Percentiles rank a stretch among this genome's conserved stretches.
These are phyloP conservation scores for Pisolithus marmoratus DNA, from an alignment of 768 basidiomycete species.

Conservation along the genomic window DNA sequence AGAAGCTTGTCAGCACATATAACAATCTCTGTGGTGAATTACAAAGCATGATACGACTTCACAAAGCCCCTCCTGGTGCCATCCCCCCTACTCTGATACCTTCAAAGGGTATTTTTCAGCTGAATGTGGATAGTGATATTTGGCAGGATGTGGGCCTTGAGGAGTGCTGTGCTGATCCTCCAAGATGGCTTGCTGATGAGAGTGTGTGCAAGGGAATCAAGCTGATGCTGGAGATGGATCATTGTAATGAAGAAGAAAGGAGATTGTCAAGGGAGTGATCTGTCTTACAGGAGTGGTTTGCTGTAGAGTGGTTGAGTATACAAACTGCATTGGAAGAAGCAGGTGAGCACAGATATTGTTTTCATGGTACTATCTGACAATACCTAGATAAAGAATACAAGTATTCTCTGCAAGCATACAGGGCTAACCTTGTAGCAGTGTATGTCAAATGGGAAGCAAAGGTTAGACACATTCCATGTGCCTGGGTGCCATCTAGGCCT, in stretches of 20 bases:
- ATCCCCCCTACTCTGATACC: conserved; percentile 20
- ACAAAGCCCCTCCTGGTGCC: conserved; percentile 20
- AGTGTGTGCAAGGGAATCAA: conserved; percentile 8
- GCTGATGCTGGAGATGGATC: conserved; percentile 13
- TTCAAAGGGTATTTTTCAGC: conserved; percentile 17
- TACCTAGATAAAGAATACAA: too few species aligned
- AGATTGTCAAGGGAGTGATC: neutral
- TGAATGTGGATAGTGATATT: conserved; percentile 31
- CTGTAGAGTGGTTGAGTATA: too few species aligned
- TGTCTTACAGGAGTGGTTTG: too few species aligned
- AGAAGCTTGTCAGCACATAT: conserved; percentile 18
- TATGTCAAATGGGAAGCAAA: too few species aligned
- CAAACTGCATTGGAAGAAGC: neutral
- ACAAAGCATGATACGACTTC: conserved; percentile 8
- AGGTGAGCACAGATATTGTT: neutral
- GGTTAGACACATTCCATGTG: neutral
- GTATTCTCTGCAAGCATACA: too few species aligned
- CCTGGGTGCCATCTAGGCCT: neutral
- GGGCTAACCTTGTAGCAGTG: too few species aligned
- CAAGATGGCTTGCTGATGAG: conserved; percentile 14
- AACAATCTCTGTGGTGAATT: conserved; percentile 24
- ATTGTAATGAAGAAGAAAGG: conserved; percentile 18
- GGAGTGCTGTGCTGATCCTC: neutral
- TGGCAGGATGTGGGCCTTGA: conserved; percentile 31
- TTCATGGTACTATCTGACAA: neutral